Evolutionary conservation across 2,329 filamentous ascomycete genomes (phyloP).

Genomic region (Trichoderma sp.): DNA sequence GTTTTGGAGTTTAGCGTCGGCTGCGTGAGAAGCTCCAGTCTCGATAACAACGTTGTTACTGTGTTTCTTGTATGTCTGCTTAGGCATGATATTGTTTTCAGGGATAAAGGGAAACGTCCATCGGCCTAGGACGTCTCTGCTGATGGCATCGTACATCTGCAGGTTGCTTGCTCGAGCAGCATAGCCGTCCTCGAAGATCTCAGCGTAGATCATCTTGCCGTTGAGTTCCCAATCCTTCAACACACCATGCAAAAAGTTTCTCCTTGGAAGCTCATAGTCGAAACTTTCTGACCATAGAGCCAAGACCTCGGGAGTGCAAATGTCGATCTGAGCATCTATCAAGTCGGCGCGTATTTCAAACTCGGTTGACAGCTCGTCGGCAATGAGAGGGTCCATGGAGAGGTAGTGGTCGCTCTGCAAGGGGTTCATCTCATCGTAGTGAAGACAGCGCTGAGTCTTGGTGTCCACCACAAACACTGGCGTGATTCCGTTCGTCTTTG

Average conservation of each 20-base stretch:
- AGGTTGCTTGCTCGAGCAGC: constrained; percentile 83
- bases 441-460: constrained; percentile 76
- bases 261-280: constrained; percentile 87
- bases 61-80: constrained; percentile 72
- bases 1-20: constrained; percentile 68
- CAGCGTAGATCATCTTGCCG: constrained; percentile 92
- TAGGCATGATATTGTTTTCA: constrained; percentile 79
- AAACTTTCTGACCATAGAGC: constrained; percentile 97
- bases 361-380: constrained; percentile 68
- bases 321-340: constrained; percentile 93
- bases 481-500: constrained; percentile 72
- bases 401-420: constrained; percentile 65
- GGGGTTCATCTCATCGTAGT: constrained; percentile 89
- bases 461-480: constrained; percentile 88
- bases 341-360: constrained; percentile 84
- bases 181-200: constrained; percentile 81
- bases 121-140: constrained; percentile 78
- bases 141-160: constrained; percentile 86
- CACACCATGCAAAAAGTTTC: constrained; percentile 87
- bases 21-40: constrained; percentile 71
- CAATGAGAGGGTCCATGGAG: constrained; percentile 75
- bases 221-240: constrained; percentile 97
- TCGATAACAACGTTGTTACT: constrained; percentile 76
- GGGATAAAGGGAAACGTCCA: constrained; percentile 90
- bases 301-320: constrained; percentile 93